phyloP scores from a whole-genome alignment of 257 asterid genomes.

The Prunella vulgaris region DNA sequence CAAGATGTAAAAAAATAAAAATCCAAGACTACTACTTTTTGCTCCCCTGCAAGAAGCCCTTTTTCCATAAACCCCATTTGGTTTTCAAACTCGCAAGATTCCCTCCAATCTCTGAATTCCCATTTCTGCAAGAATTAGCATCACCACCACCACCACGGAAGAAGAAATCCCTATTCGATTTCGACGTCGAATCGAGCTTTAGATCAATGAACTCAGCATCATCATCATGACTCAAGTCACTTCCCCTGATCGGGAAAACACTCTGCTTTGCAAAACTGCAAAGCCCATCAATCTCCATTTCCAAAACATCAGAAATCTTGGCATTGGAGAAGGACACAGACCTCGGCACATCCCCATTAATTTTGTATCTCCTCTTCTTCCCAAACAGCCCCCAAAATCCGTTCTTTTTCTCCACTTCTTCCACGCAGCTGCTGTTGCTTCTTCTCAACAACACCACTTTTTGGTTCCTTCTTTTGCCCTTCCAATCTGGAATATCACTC shows the following conservation, averaged over 20 bases:
- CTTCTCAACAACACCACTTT: conserved; percentile 49
- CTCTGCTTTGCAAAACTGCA: conserved; percentile 13
- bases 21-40: conserved; percentile 53
- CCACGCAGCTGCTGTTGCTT: conserved; percentile 72
- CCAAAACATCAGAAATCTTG: conserved; percentile 70
- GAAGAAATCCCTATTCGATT: conserved; percentile 21
- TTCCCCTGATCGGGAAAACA: conserved; percentile 50
- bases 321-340: conserved; percentile 58
- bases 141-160: conserved; percentile 28
- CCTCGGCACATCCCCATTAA: conserved; percentile 43
- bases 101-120: conserved; percentile 2
- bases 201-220: conserved; percentile 61
- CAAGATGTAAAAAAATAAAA: not conserved
- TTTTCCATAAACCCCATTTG: conserved; percentile 15
- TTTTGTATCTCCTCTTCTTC: conserved; percentile 44
- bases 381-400: conserved; percentile 70
- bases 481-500: not conserved
- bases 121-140: conserved; percentile 10
- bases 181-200: conserved; percentile 46
- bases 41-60: conserved; percentile 51
- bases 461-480: conserved; percentile 12
- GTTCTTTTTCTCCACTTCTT: conserved; percentile 55
- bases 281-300: not conserved
- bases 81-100: conserved; percentile 8
- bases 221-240: conserved; percentile 50